Percentiles rank a stretch among this genome's conserved stretches.
Conservation (phyloP, 306 rosid species). For the Vigna nakashimae region DNA sequence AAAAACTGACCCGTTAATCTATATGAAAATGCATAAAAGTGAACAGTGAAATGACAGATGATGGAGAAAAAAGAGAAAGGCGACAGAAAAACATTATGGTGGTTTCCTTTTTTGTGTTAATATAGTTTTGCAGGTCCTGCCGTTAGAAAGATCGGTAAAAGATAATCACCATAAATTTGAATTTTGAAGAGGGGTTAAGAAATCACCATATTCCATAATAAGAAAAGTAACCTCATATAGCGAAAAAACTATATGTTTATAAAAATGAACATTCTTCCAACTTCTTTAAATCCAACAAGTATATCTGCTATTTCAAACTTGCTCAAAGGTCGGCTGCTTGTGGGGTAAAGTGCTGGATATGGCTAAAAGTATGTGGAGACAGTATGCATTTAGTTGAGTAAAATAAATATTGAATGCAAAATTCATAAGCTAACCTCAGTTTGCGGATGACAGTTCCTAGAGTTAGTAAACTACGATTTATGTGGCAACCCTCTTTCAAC, state of each 20-base stretch:
- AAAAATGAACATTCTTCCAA: constrained; percentile 36
- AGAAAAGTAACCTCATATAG: neutral
- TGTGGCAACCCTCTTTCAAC: constrained; percentile 98
- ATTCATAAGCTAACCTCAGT: constrained; percentile 71
- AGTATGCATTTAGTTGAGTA: neutral
- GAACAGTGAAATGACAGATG: neutral
- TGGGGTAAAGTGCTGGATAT: constrained; percentile 3
- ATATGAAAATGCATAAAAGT: constrained; percentile 11
- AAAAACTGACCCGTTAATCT: constrained; percentile 13
- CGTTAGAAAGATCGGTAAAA: neutral
- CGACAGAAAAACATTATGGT: neutral
- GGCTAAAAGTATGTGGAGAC: constrained; percentile 18
- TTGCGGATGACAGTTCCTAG: constrained; percentile 95
- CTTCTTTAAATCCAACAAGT: constrained; percentile 36
- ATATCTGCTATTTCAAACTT: constrained; percentile 16
- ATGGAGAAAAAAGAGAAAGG: neutral
- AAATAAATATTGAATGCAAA: constrained; percentile 21
- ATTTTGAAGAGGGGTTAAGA: neutral
- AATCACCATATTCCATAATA: neutral
- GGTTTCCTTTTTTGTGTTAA: neutral
- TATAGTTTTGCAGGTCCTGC: neutral
- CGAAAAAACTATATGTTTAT: neutral
- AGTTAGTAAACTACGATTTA: constrained; percentile 91
- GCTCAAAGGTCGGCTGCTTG: constrained; percentile 18
- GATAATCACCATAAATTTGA: neutral